Base-by-base conservation (phyloP, 2,329 filamentous ascomycete species). In the Arthroderma uncinatum region DNA sequence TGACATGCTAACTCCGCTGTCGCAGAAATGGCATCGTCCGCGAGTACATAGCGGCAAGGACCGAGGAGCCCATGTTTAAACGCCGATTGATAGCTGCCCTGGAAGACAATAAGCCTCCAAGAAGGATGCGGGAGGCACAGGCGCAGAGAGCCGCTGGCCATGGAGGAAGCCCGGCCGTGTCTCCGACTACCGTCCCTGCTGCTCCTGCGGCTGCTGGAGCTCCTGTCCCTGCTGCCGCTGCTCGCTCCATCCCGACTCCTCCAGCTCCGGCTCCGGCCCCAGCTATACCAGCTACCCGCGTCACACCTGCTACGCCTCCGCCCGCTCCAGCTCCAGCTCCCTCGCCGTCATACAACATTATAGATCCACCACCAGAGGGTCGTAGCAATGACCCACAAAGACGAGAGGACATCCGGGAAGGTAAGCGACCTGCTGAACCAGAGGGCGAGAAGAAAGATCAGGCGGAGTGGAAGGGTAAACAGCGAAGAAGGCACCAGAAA, bases 31-130 rank as follows among this genome's bases (percentile, higher is more conserved):
- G 86, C 7, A 81, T 87, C 60, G 74, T 95, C 12, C 84, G 86
- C 65, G 85, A 92, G 68, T 90, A 91, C 68, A 78, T 95, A 8
- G 77, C 82, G 37, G 74, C 82, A 0, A 85, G 84, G 7, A 78
- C 81, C 7, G 72, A 76, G 12, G 84, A 81, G 66, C 79, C 85
- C 14, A 83, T 88, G 7, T 89, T 93, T 58, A 69, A 83, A 52
- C 76, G 74, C 44, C 76, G 82, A 23, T 61, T 89, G 2, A 68
- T 70, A 12, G 70, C 71, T 57, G 75, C 75, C 47, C 63, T 80
- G 57, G 67, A 67, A 4, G 63, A 67, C 6, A 30, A 28, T 8
- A 47, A 56, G 36, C 55, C 60, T 10, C 42, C 59, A n/a, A 25
- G 44, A 21, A 48, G 44, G 25, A 30, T 48, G 44, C 44, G 44